Conservation (phyloP, 305 asterid genomes). For the Solanum chacoense region DNA sequence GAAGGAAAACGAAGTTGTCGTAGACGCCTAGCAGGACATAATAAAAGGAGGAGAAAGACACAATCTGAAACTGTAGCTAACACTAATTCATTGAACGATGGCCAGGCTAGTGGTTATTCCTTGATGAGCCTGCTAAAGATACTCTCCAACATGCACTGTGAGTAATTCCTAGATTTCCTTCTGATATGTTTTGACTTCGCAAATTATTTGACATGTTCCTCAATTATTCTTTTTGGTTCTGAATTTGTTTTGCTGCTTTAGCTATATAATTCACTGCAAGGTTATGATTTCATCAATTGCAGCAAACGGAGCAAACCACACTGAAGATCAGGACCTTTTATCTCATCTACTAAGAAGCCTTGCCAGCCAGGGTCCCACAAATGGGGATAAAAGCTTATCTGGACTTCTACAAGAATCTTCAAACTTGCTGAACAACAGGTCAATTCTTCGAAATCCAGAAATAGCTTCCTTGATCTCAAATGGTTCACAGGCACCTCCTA, state of each 20-base stretch:
- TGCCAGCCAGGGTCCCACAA: slow-evolving; percentile 34
- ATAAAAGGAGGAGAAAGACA: slow-evolving; percentile 77
- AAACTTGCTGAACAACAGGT: slow-evolving; percentile 33
- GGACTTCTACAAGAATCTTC: slow-evolving; percentile 41
- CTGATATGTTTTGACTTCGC: not conserved
- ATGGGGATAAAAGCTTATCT: slow-evolving; percentile 29
- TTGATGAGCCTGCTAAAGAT: slow-evolving; percentile 61
- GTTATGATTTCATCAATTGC: slow-evolving; percentile 18
- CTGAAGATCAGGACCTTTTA: slow-evolving; percentile 51
- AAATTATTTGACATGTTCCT: not conserved
- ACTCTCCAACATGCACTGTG: slow-evolving; percentile 66
- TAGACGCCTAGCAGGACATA: slow-evolving; percentile 74
- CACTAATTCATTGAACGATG: slow-evolving; percentile 35
- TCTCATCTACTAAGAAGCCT: slow-evolving; percentile 71
- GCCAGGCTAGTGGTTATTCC: slow-evolving; percentile 50
- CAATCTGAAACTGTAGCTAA: slow-evolving; percentile 36
- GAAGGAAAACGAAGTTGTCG: slow-evolving; percentile 78
- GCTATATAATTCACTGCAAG: slow-evolving; percentile 3
- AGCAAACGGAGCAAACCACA: slow-evolving; percentile 38
- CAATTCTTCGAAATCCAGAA: slow-evolving; percentile 37
- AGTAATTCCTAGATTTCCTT: slow-evolving; percentile 14
- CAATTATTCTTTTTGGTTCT: not conserved
- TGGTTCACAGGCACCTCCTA: slow-evolving; percentile 36
- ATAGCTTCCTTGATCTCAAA: slow-evolving; percentile 35
- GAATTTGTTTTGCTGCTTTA: not conserved